These are phyloP conservation scores for Cucurbita maxima DNA, from an alignment of 306 rosid genomes.

Conservation along the genomic window DNA sequence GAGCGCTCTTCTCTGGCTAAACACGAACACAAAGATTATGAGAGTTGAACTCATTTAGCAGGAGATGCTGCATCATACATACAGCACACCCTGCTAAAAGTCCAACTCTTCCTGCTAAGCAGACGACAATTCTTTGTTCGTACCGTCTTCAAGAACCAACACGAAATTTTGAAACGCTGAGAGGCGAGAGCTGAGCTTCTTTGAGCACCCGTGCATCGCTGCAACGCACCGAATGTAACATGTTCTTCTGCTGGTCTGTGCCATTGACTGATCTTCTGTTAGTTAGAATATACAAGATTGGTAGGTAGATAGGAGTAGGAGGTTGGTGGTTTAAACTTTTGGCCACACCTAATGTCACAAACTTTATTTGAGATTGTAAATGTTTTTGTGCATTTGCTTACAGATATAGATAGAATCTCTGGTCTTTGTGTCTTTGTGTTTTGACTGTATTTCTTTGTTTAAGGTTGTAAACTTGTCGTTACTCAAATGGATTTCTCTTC, in stretches of 20 bases:
- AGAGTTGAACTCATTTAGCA: neutral
- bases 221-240: neutral
- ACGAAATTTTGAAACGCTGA: neutral
- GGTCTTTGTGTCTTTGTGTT: neutral
- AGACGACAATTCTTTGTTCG: neutral
- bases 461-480: neutral
- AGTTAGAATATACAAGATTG: slow-evolving; percentile 1
- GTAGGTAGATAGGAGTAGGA: neutral
- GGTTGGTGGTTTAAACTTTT: neutral
- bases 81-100: neutral
- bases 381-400: slow-evolving; percentile 2
- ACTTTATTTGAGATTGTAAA: slow-evolving; percentile 2
- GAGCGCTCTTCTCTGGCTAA: neutral
- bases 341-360: neutral
- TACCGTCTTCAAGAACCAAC: neutral
- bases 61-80: slow-evolving; percentile 1
- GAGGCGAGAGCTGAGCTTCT: neutral
- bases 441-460: neutral
- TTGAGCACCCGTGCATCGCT: neutral
- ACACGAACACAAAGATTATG: neutral
- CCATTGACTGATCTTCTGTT: neutral
- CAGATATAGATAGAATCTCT: neutral
- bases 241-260: neutral
- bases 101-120: neutral
- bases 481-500: neutral